phyloP scores from a whole-genome alignment of 1,284 basidiomycete species.

The Moesziomyces globuligerus region DNA sequence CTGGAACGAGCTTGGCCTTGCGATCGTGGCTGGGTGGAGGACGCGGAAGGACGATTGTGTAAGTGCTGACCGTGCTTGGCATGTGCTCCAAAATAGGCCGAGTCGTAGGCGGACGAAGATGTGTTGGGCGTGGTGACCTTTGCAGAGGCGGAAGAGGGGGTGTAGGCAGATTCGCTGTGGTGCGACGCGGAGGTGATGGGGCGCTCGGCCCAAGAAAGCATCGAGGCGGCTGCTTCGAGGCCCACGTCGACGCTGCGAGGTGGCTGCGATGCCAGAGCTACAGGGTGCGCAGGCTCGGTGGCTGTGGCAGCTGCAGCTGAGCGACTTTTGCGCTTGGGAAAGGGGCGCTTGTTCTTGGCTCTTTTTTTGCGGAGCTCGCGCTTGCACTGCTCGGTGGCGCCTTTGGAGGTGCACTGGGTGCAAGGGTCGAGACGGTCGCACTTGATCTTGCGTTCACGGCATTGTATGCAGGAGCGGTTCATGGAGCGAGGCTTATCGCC shows the following conservation, averaged over 20 bases:
- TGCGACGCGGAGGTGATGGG: slow-evolving; percentile 17
- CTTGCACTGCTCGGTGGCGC: slow-evolving; percentile 25
- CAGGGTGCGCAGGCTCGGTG: not conserved
- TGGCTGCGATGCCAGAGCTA: not conserved
- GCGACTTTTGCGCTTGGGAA: slow-evolving; percentile 34
- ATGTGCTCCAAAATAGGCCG: not conserved
- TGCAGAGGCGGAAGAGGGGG: slow-evolving; percentile 22
- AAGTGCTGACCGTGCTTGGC: not conserved
- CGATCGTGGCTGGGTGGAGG: not conserved
- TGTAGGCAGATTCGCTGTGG: slow-evolving; percentile 13
- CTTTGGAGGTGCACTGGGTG: slow-evolving; percentile 32
- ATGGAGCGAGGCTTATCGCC: slow-evolving; percentile 17
- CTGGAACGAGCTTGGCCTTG: not conserved
- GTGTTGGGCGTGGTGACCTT: slow-evolving; percentile 25
- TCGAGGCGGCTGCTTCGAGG: too few relatives aligned
- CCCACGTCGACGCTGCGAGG: too few relatives aligned
- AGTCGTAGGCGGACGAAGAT: slow-evolving; percentile 19
- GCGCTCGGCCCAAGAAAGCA: slow-evolving; percentile 16
- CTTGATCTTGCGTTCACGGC: slow-evolving; percentile 45
- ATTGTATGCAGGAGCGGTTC: slow-evolving; percentile 46
- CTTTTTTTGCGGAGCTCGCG: slow-evolving; percentile 43
- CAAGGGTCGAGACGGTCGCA: slow-evolving; percentile 43
- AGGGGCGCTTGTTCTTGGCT: slow-evolving; percentile 41
- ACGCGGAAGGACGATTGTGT: not conserved
- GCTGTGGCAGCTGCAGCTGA: not conserved